Evolutionary conservation across 805 yeast genomes (phyloP), one percentile per base, ranked within the genome.

Genomic region (Candida hungchunana): DNA sequence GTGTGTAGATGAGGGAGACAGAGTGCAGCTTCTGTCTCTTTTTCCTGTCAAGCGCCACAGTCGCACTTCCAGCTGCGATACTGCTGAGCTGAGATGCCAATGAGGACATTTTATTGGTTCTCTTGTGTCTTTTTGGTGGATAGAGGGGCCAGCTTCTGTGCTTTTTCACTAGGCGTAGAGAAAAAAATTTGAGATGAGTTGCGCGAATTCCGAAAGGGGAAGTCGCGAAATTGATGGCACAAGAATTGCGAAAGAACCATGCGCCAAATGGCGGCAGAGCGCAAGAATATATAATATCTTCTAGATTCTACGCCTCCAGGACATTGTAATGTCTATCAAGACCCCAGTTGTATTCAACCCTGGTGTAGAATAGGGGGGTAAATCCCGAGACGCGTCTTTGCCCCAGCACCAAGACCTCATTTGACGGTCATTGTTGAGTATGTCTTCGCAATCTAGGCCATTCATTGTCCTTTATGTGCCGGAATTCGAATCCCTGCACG

Each of bases 21-120:
- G 95, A 78, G 56, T 93, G 98, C 39, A 88, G 65, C 59, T 82
- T 84, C 44, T 88, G 85, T 59, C 97, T 72, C 50, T 76, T 71
- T 60, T 88, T 88, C 59, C 97, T 76, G 57, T 90, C 97, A 44
- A 83, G 67, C 3, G 88, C 87, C 35, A 84, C 76, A 23, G 90
- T 76, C 31, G 82, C 77, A 34, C 75, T 77, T 41, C 69, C 73
- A 42, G 67, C 68, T 22, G 79, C 75, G 46, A 90, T 77, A 25
- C 73, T 77, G 46, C 84, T 73, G 51, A 90, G 71, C 71, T 90
- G 98, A 42, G 77, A 77, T 26, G 93, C 84, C 64, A 90, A 76
- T 38, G 89, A 78, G 14, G 78, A 65, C 75, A 70, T 43, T 50
- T 20, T 32, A 7, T 20, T 15, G 31, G 20, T 12, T n/a, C n/a